Conservation (phyloP, 805 yeast genomes). For the Ogataea methanolica region DNA sequence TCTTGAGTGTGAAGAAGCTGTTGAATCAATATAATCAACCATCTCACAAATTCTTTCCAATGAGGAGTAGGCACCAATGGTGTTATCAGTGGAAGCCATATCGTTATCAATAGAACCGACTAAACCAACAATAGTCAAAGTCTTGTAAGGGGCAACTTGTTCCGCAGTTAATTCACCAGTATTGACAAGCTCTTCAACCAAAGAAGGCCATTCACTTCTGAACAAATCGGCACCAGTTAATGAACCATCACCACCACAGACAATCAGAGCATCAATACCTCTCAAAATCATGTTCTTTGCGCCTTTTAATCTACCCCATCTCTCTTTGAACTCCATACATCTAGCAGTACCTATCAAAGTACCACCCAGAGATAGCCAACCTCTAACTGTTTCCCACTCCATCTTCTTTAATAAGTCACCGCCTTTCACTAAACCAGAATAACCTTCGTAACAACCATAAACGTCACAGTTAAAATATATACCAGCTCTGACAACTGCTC, state of each 20-base stretch:
- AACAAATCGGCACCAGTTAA: conserved; percentile 95
- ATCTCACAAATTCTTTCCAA: conserved; percentile 88
- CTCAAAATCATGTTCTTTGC: conserved; percentile 78
- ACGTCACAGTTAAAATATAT: conserved; percentile 85
- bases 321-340: conserved; percentile 78
- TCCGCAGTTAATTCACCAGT: conserved; percentile 53
- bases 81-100: conserved; percentile 94
- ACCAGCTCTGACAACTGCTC: conserved; percentile 94
- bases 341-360: conserved; percentile 96
- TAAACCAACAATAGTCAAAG: conserved; percentile 83
- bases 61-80: conserved; percentile 95
- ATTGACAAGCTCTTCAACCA: conserved; percentile 65
- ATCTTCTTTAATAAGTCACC: conserved; percentile 71
- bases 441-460: conserved; percentile 90
- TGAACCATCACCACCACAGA: conserved; percentile 99
- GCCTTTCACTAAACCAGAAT: conserved; percentile 87
- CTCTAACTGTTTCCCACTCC: conserved; percentile 94
- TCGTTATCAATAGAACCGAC: conserved; percentile 98
- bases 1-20: conserved; percentile 94
- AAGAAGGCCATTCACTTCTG: conserved; percentile 91
- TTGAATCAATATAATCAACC: conserved; percentile 95
- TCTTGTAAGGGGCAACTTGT: conserved; percentile 57
- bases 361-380: conserved; percentile 90
- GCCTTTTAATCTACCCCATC: conserved; percentile 77
- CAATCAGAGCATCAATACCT: conserved; percentile 93